A percentile compares a stretch with the other conserved stretches of the same genome.
Evolutionary conservation across 768 basidiomycete genomes (phyloP).

Genomic region (Pisolithus orientalis): DNA sequence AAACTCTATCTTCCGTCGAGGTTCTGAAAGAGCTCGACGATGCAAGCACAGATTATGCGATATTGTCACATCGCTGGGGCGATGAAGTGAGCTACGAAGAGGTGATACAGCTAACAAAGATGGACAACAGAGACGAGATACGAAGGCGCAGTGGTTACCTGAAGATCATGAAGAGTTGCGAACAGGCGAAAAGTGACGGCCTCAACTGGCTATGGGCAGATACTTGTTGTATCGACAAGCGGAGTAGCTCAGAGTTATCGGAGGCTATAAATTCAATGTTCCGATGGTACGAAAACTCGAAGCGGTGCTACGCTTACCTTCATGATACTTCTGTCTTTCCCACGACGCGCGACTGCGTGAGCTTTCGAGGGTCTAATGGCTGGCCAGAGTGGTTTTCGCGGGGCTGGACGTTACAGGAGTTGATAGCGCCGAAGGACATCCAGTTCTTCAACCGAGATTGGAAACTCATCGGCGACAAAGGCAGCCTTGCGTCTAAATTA

Average conservation of each 20-base stretch:
- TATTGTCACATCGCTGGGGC: background rate
- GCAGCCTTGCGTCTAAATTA: background rate
- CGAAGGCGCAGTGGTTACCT: background rate
- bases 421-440: slow-evolving; percentile 2
- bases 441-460: slow-evolving; percentile 12
- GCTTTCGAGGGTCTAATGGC: background rate
- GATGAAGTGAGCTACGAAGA: background rate
- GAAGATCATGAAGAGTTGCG: background rate
- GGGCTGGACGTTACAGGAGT: too few relatives aligned
- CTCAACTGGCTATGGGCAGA: background rate
- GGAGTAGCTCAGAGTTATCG: too few relatives aligned
- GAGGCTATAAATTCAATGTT: too few relatives aligned
- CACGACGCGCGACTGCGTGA: background rate
- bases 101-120: background rate
- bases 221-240: background rate
- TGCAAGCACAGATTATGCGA: background rate
- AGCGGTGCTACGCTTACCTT: too few relatives aligned
- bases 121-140: background rate
- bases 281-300: too few relatives aligned
- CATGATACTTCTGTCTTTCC: background rate
- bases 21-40: background rate
- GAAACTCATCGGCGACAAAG: slow-evolving; percentile 2
- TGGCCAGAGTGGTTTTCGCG: slow-evolving; percentile 12
- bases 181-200: background rate
- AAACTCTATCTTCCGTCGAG: too few relatives aligned